Percentiles rank a stretch among this genome's conserved stretches.
These are phyloP conservation scores for Pseudozyma flocculosa DNA, from an alignment of 1,284 basidiomycete genomes.

Conservation along the genomic window DNA sequence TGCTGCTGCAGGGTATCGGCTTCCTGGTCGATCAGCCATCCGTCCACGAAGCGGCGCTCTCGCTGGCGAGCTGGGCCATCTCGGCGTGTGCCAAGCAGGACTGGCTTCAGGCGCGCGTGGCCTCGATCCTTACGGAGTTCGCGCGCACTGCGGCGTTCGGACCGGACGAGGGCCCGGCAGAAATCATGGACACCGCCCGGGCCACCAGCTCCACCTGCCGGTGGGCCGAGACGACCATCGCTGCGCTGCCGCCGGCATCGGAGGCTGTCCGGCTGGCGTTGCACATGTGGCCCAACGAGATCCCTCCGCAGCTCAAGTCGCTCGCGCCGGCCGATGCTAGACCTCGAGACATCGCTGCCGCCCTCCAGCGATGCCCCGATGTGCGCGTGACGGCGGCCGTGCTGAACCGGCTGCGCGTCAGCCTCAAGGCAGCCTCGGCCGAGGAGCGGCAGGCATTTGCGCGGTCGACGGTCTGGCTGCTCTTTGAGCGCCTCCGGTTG, in stretches of 20 bases:
- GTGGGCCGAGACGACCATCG: too few species aligned
- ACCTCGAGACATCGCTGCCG: constrained; percentile 8
- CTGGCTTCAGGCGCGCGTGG: too few species aligned
- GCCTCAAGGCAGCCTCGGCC: neutral
- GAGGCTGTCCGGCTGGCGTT: neutral
- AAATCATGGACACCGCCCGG: too few species aligned
- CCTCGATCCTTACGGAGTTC: too few species aligned
- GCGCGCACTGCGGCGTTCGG: too few species aligned
- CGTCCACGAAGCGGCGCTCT: constrained; percentile 69
- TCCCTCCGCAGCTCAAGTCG: neutral
- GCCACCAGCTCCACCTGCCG: too few species aligned
- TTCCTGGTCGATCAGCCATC: constrained; percentile 71
- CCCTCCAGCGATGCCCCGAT: neutral
- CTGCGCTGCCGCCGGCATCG: too few species aligned
- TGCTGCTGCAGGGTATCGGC: constrained; percentile 70
- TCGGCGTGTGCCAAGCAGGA: too few species aligned
- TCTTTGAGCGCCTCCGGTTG: constrained; percentile 60
- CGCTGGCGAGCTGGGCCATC: constrained; percentile 63
- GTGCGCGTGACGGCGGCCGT: neutral
- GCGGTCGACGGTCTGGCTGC: constrained; percentile 15
- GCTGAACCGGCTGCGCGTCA: neutral
- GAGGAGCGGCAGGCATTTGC: constrained; percentile 11
- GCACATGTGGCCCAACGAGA: constrained; percentile 18
- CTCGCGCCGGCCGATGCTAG: neutral
- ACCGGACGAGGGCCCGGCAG: too few species aligned